These are phyloP conservation scores for Coriaria nepalensis DNA, from an alignment of 306 rosid species.

Conservation along the genomic window DNA sequence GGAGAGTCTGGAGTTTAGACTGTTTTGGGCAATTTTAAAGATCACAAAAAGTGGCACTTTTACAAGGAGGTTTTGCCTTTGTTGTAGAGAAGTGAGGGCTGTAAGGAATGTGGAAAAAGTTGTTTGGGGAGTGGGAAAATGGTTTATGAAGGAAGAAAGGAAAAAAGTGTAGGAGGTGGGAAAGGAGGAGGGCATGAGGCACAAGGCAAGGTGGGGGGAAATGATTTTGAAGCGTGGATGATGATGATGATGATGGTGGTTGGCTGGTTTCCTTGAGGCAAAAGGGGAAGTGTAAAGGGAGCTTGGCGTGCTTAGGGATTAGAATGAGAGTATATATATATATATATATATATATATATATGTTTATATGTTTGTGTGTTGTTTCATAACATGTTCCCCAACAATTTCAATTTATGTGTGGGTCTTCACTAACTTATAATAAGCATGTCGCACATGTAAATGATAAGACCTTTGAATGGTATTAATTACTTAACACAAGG, in stretches of 20 bases:
- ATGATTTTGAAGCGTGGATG: slow-evolving; percentile 74
- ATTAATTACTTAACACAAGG: too few relatives aligned
- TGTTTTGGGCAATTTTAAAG: not conserved
- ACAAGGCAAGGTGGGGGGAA: slow-evolving; percentile 29
- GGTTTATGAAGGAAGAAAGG: not conserved
- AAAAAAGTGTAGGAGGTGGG: slow-evolving; percentile 6
- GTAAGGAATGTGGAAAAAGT: not conserved
- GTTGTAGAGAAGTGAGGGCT: not conserved
- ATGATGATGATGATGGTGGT: slow-evolving; percentile 28
- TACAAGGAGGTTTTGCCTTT: not conserved
- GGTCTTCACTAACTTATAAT: too few relatives aligned
- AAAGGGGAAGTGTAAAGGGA: slow-evolving; percentile 20
- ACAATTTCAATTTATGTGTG: not conserved
- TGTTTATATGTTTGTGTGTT: not conserved
- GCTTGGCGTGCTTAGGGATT: slow-evolving; percentile 50
- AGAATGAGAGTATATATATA: slow-evolving; percentile 13
- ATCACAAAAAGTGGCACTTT: not conserved
- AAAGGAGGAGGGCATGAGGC: slow-evolving; percentile 2
- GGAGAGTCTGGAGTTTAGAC: not conserved
- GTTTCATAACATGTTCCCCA: slow-evolving; percentile 33
- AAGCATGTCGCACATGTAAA: too few relatives aligned
- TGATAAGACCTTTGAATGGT: too few relatives aligned
- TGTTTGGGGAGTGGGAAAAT: not conserved
- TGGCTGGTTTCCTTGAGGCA: slow-evolving; percentile 20
- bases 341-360: not conserved